Base-by-base conservation (phyloP, 139 green algal genomes). In the Chlorella sp. region DNA sequence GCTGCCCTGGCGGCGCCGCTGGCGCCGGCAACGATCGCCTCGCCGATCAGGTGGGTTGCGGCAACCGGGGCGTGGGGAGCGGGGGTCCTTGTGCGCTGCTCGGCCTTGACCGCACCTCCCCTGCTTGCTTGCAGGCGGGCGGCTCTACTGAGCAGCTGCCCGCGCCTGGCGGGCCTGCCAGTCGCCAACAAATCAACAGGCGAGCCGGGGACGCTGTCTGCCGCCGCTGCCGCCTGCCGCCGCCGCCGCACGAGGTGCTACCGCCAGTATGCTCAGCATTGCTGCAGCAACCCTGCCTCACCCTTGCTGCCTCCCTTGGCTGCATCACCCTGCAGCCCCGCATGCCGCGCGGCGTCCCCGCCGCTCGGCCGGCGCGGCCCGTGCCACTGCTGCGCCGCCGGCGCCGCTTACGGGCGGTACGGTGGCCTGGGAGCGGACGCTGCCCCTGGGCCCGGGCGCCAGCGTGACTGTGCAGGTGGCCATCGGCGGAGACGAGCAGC, bases 401-500 rank as follows among this genome's bases (percentile, higher is more conserved):
- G 75, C 20, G 34, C 6, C 20, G 21, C n/a, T 44, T 17, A 13
- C 30, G 4, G 32, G 30, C n/a, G 32, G 28, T 9, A 30, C 28
- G 18, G 36, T 38, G 34, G 63, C 62, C 5, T 83, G 39, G 39
- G 78, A 85, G 80, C 80, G 51, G 5, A 47, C 56, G 65, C 47
- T 85, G 65, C 65, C 65, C 21, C 65, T 85, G 47, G 65, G 65
- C 47, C 36, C 60, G 6, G 80, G 47, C 75, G 56, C 28, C 64
- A 55, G 9, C 20, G 80, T 85, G 30, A 67, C 17, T 51, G 32
- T 85, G 39, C 36, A 78, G 44, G 65, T 85, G 1, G 56, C 39
- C 3, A 25, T 56, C 56, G 62, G 23, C 55, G 55, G 26, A 13
- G 36, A 80, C 20, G 80, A 79, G 47, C 90, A 94, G 85, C 25